A percentile compares a stretch with the other conserved stretches of the same genome.
Conservation (phyloP, 805 yeast genomes). For the Candida methanosorbosa region DNA sequence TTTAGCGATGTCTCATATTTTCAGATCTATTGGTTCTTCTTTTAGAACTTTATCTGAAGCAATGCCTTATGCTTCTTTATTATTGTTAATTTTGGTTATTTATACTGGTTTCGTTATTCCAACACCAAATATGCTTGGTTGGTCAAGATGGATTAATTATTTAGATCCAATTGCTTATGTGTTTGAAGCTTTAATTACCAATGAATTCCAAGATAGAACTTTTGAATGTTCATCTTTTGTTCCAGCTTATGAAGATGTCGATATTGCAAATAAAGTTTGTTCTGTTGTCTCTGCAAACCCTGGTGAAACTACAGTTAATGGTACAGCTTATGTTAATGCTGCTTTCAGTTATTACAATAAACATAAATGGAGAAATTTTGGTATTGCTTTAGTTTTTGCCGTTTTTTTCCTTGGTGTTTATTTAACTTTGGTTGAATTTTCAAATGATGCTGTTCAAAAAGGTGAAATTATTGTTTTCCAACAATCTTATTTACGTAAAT, state of each 20-base stretch:
- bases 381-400: slow-evolving; percentile 46
- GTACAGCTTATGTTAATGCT: slow-evolving; percentile 41
- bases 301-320: slow-evolving; percentile 42
- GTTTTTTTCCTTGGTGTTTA: slow-evolving; percentile 46
- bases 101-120: slow-evolving; percentile 56
- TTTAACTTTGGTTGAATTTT: slow-evolving; percentile 42
- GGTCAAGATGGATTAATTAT: slow-evolving; percentile 61
- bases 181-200: slow-evolving; percentile 47
- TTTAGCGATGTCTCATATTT: slow-evolving; percentile 44
- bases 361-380: slow-evolving; percentile 78
- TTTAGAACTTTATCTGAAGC: slow-evolving; percentile 41
- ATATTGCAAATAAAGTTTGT: slow-evolving; percentile 8
- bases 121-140: slow-evolving; percentile 45
- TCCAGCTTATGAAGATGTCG: slow-evolving; percentile 28
- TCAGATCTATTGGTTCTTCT: slow-evolving; percentile 44
- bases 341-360: slow-evolving; percentile 41
- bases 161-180: slow-evolving; percentile 49
- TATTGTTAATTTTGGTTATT: slow-evolving; percentile 38
- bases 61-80: slow-evolving; percentile 48
- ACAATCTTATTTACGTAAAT: slow-evolving; percentile 30
- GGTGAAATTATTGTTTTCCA: slow-evolving; percentile 59
- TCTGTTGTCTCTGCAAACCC: slow-evolving; percentile 43
- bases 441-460: slow-evolving; percentile 50
- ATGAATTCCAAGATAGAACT: slow-evolving; percentile 40
- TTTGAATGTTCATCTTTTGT: slow-evolving; percentile 39